Evolutionary conservation across 768 basidiomycete genomes (phyloP).

Genomic region (Boletus sp.): DNA sequence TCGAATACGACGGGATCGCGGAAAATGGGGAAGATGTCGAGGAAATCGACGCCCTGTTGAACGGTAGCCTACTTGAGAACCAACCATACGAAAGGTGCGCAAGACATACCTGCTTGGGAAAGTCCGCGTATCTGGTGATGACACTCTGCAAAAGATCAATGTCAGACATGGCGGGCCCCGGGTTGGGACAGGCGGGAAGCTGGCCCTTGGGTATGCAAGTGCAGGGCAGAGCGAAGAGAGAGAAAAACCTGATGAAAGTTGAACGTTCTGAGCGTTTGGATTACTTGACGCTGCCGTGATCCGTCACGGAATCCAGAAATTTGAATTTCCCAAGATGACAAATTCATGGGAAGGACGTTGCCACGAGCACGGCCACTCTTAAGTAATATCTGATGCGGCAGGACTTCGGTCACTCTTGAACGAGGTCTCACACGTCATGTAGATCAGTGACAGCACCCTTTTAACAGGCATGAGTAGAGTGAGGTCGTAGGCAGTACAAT

Average conservation of each 20-base stretch:
- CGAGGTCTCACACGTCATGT: too few species aligned
- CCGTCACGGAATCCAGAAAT: conserved; percentile 2
- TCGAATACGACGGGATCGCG: conserved; percentile 85
- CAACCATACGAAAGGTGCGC: not conserved
- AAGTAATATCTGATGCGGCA: not conserved
- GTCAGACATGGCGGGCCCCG: conserved; percentile 59
- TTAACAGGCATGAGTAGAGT: conserved; percentile 29
- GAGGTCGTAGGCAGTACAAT: conserved; percentile 37
- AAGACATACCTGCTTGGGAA: conserved; percentile 78
- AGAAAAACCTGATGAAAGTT: conserved; percentile 2
- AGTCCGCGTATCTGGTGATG: conserved; percentile 65
- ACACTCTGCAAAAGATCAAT: conserved; percentile 63
- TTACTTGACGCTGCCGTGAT: conserved; percentile 5
- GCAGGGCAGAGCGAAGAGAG: not conserved
- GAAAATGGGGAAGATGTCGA: conserved; percentile 94
- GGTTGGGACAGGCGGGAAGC: not conserved
- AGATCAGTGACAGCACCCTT: conserved; percentile 38
- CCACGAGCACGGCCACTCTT: not conserved
- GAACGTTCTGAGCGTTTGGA: too few species aligned
- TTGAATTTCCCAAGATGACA: not conserved
- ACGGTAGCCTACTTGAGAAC: not conserved
- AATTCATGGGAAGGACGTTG: not conserved
- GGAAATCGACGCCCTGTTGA: conserved; percentile 78
- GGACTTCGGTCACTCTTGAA: not conserved
- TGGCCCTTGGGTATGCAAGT: conserved; percentile 1